Percentiles rank a stretch among this genome's conserved stretches.
phyloP scores from a whole-genome alignment of 1,139 yeast species.

The Taphrina flavorubra region DNA sequence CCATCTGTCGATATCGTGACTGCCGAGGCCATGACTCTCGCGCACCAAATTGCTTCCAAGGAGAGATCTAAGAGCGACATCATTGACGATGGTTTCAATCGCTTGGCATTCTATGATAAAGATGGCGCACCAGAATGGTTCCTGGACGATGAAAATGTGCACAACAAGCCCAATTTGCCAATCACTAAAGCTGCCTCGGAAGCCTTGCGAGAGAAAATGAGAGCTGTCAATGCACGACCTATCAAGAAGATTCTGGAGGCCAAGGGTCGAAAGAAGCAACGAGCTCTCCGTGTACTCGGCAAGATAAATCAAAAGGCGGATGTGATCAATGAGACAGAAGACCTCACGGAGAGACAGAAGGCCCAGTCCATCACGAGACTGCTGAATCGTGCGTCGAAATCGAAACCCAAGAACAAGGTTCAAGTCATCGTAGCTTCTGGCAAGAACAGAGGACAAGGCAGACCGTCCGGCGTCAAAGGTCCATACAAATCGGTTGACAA shows the following conservation, averaged over 20 bases:
- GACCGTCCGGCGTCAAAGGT: conserved; percentile 97
- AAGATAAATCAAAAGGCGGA: conserved; percentile 94
- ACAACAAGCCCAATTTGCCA: conserved; percentile 85
- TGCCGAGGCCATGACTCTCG: conserved; percentile 96
- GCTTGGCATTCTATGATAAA: conserved; percentile 86
- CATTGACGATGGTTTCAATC: conserved; percentile 87
- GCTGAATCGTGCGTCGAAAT: conserved; percentile 75
- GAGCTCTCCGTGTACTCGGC: conserved; percentile 86
- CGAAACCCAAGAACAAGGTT: conserved; percentile 77
- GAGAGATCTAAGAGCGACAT: conserved; percentile 70
- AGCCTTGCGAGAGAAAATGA: conserved; percentile 87
- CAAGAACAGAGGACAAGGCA: conserved; percentile 83
- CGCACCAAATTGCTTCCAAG: conserved; percentile 83
- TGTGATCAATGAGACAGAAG: conserved; percentile 82
- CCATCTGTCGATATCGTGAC: conserved; percentile 80
- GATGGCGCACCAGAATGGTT: conserved; percentile 97
- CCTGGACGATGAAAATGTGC: conserved; percentile 84
- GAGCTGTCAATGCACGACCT: conserved; percentile 93
- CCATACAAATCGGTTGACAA: conserved; percentile 99
- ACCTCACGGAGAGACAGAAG: conserved; percentile 88
- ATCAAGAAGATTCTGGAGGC: conserved; percentile 98
- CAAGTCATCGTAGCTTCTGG: conserved; percentile 92
- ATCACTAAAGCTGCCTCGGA: conserved; percentile 95
- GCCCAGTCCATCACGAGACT: conserved; percentile 88
- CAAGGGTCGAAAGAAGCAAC: conserved; percentile 93